Evolutionary conservation across 331 rosid genomes (phyloP), one percentile per base, ranked within the genome.

Genomic region (Saraca asoca): DNA sequence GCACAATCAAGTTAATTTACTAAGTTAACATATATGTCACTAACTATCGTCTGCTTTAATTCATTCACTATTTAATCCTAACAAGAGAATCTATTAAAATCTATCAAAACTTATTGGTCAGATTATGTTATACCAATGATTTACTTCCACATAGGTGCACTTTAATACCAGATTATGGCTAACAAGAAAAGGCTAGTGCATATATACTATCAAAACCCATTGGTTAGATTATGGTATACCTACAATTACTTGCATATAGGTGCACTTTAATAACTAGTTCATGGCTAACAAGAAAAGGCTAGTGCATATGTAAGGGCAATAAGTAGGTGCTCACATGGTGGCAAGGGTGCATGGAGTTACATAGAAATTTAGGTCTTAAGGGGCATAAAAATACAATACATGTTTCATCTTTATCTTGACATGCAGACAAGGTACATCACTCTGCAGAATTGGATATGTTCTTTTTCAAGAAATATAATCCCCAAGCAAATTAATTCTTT

Each of bases 81-180:
- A 39, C 52, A 13, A n/a, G 38, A 35, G n/a, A 39, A 58, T 34
- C 19, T 66, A 49, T 65, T 45, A 48, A 15, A 65, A 20, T 18
- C 49, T 17, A n/a, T n/a, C n/a, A n/a, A n/a, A n/a, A n/a, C n/a
- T n/a, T n/a, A n/a, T n/a, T n/a, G n/a, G n/a, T n/a, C n/a, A n/a
- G n/a, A n/a, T n/a, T n/a, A n/a, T n/a, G n/a, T n/a, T n/a, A n/a
- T n/a, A n/a, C n/a, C n/a, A n/a, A n/a, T n/a, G n/a, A n/a, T n/a
- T n/a, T n/a, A n/a, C n/a, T n/a, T n/a, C n/a, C n/a, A n/a, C n/a
- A n/a, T n/a, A n/a, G n/a, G n/a, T n/a, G n/a, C n/a, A n/a, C n/a
- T n/a, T n/a, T n/a, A n/a, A n/a, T n/a, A n/a, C n/a, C n/a, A n/a
- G n/a, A n/a, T n/a, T n/a, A n/a, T n/a, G n/a, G n/a, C n/a, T n/a